Evolutionary conservation across 2,329 filamentous ascomycete genomes (phyloP).

Genomic region (Sporothrix schenckii): DNA sequence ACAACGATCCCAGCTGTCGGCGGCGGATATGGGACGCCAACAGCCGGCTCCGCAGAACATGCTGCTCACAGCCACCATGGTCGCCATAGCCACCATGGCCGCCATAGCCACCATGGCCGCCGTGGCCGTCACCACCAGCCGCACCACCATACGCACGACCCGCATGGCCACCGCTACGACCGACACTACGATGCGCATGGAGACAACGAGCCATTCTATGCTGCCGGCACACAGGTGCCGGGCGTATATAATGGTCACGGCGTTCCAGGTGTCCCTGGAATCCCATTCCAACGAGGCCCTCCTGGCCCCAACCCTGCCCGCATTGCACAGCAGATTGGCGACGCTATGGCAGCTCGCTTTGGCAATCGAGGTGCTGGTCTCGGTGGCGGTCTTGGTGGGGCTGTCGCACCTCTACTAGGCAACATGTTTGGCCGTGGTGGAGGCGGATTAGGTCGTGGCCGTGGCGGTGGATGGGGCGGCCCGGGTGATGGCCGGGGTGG

Average conservation of each 20-base stretch:
- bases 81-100: not conserved
- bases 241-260: not conserved
- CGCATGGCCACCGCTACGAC: constrained; percentile 15
- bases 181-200: not conserved
- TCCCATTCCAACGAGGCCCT: not conserved
- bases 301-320: not conserved
- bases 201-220: not conserved
- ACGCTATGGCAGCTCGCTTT: constrained; percentile 15
- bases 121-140: not conserved
- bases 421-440: constrained; percentile 30
- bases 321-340: constrained; percentile 11
- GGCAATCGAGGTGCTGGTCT: constrained; percentile 4
- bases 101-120: not conserved
- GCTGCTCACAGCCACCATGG: not conserved
- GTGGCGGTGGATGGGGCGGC: constrained; percentile 7
- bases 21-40: constrained; percentile 8
- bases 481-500: not conserved
- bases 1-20: not conserved
- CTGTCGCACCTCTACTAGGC: constrained; percentile 9
- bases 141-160: constrained; percentile 3
- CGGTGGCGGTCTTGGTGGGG: not conserved
- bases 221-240: not conserved
- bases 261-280: constrained; percentile 20
- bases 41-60: not conserved
- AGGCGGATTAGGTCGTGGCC: constrained; percentile 29